Percentiles rank a stretch among this genome's conserved stretches.
phyloP scores from a whole-genome alignment of 2,329 filamentous ascomycete species.

The Tympanopsis confertula region DNA sequence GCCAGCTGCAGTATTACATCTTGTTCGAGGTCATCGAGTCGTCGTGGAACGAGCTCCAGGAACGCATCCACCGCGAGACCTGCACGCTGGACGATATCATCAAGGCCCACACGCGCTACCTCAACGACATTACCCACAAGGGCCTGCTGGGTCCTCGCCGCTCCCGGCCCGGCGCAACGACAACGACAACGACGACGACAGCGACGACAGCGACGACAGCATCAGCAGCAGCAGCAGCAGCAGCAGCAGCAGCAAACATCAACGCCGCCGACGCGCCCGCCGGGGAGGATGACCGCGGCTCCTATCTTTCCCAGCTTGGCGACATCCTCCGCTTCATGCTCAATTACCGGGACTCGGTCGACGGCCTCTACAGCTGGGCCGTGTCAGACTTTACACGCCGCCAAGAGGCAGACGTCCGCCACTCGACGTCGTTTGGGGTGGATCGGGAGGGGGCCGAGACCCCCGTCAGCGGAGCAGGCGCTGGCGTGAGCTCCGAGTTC shows the following conservation, averaged over 20 bases:
- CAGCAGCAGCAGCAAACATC: slow-evolving; percentile 16
- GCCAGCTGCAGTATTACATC: slow-evolving; percentile 96
- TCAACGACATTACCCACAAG: slow-evolving; percentile 91
- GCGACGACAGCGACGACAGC: slow-evolving; percentile 16
- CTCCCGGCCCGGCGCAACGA: slow-evolving; percentile 23
- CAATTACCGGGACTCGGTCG: slow-evolving; percentile 81
- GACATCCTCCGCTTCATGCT: slow-evolving; percentile 92
- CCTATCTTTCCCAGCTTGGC: slow-evolving; percentile 82
- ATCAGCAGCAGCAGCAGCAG: slow-evolving; percentile 12
- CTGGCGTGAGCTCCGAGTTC: slow-evolving; percentile 48
- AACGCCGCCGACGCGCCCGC: slow-evolving; percentile 21
- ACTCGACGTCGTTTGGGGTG: slow-evolving; percentile 39
- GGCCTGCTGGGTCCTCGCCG: slow-evolving; percentile 71
- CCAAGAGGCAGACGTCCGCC: slow-evolving; percentile 70
- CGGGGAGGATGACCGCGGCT: slow-evolving; percentile 55
- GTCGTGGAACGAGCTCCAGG: slow-evolving; percentile 83
- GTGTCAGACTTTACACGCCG: slow-evolving; percentile 85
- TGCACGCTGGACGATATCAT: slow-evolving; percentile 94
- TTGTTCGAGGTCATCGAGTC: slow-evolving; percentile 96
- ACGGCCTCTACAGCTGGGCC: slow-evolving; percentile 86
- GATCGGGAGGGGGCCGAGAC: slow-evolving; percentile 14
- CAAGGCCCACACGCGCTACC: slow-evolving; percentile 77
- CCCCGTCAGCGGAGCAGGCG: slow-evolving; percentile 23
- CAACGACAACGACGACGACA: slow-evolving; percentile 24
- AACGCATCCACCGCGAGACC: slow-evolving; percentile 69